phyloP scores from a whole-genome alignment of 2,329 filamentous ascomycete genomes.

The Ophiostoma himal-ulmi region DNA sequence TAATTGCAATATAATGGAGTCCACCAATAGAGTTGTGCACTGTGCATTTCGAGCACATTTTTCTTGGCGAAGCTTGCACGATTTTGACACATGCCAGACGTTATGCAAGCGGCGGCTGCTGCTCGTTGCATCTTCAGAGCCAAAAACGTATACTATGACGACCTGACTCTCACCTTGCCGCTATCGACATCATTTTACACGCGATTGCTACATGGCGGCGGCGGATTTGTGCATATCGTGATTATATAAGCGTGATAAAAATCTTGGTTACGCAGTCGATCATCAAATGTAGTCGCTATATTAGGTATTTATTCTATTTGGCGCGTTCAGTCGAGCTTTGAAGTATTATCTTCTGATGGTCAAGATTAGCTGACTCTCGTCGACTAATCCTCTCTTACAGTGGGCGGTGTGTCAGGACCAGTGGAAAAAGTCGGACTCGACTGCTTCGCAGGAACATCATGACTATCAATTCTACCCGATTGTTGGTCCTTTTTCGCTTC shows the following conservation, averaged over 20 bases:
- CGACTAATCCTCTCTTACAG: not conserved
- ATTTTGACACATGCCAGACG: not conserved
- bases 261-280: not conserved
- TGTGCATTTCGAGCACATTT: not conserved
- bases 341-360: not conserved
- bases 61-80: no score
- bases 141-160: not conserved
- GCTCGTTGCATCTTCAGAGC: not conserved
- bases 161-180: not conserved
- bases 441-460: no score
- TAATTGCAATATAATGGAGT: not conserved
- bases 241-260: not conserved
- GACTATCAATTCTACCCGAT: no score
- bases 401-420: conserved; percentile 13
- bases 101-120: not conserved
- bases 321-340: not conserved
- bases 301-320: not conserved
- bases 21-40: not conserved
- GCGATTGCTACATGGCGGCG: not conserved
- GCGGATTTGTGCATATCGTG: not conserved
- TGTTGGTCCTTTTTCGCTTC: not conserved
- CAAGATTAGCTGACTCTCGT: not conserved
- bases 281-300: not conserved
- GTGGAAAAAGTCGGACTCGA: conserved; percentile 3
- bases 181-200: not conserved